Evolutionary conservation across 805 yeast genomes (phyloP), one percentile per base, ranked within the genome.

Genomic region (Sugiyamaella mastotermitis): DNA sequence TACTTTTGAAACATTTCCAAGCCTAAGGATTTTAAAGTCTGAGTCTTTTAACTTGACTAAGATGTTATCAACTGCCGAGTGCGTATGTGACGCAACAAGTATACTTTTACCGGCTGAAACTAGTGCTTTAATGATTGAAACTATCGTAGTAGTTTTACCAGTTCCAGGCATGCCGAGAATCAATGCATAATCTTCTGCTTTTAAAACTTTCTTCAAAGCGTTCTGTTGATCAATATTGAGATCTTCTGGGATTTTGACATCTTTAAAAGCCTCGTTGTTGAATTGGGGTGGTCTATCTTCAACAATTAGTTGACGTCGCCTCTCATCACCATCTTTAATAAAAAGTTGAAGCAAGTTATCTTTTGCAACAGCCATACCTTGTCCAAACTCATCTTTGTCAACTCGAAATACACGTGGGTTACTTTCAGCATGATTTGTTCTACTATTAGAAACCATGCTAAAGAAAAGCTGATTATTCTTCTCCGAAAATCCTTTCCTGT

Each of bases 161-260:
- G 97, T 92, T 3, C 98, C 98, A 0, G 98, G 98, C 98, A 92
- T 92, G 0, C 98, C 98, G 43, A 90, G 62, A 14, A 92, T 73
- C 50, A 92, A 65, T 3, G 88, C 68, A 54, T 84, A 92, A 55
- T 88, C 95, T 37, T 77, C 56, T 0, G 92, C 71, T 11, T 69
- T 58, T 33, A 86, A 55, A 0, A 79, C 84, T 42, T 68, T 73
- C 11, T 76, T 71, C 26, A 92, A 68, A 0, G 97, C 97, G 2
- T 40, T 49, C 3, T 64, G 43, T 54, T 92, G 98, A 51, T 86
- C 95, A 0, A 56, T 52, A 51, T 92, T 92, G 49, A 84, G 76
- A 0, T 52, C 37, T 10, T 52, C 41, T 3, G 40, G 42, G 14
- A 38, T 8, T 37, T 47, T 39, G 29, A 51, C 32, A 4, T 37